Conservation (phyloP, 2,329 filamentous ascomycete species). For the Onygena corvina region DNA sequence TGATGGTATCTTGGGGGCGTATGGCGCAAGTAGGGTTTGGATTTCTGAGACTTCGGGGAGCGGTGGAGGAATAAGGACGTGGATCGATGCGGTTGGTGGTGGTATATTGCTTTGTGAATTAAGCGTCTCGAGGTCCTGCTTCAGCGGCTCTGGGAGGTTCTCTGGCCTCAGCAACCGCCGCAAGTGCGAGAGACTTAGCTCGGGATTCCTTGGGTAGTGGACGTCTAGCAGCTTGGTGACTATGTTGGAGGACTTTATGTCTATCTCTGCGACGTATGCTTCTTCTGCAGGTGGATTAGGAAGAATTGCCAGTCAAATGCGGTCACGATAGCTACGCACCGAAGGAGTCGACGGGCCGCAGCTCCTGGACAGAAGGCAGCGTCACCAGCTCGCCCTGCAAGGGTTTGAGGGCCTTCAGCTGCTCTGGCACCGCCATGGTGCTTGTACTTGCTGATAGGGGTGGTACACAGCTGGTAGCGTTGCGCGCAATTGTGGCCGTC, state of each 20-base stretch:
- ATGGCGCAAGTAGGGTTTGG: constrained; percentile 28
- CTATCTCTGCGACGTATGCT: constrained; percentile 35
- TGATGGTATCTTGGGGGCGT: constrained; percentile 20
- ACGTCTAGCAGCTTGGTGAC: constrained; percentile 35
- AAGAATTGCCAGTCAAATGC: too few relatives aligned
- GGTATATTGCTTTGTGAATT: neutral
- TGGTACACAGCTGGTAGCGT: too few relatives aligned
- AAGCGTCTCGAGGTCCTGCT: neutral
- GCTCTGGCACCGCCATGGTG: neutral
- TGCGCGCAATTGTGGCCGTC: neutral
- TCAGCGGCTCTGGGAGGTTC: constrained; percentile 24
- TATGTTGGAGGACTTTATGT: constrained; percentile 33
- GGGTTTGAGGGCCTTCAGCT: constrained; percentile 21
- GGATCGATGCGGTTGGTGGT: constrained; percentile 23
- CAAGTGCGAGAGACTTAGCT: constrained; percentile 27
- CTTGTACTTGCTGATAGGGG: too few relatives aligned
- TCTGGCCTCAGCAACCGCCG: constrained; percentile 32
- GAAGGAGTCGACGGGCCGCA: constrained; percentile 29
- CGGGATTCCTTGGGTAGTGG: constrained; percentile 26
- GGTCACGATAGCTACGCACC: constrained; percentile 24
- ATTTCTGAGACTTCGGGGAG: constrained; percentile 27
- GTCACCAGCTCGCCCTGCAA: constrained; percentile 28
- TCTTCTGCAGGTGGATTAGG: constrained; percentile 25
- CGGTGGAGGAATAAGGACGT: constrained; percentile 33
- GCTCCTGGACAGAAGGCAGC: constrained; percentile 35